Conservation (phyloP, 176 grass and related monocot species). For the Triticum turgidum region DNA sequence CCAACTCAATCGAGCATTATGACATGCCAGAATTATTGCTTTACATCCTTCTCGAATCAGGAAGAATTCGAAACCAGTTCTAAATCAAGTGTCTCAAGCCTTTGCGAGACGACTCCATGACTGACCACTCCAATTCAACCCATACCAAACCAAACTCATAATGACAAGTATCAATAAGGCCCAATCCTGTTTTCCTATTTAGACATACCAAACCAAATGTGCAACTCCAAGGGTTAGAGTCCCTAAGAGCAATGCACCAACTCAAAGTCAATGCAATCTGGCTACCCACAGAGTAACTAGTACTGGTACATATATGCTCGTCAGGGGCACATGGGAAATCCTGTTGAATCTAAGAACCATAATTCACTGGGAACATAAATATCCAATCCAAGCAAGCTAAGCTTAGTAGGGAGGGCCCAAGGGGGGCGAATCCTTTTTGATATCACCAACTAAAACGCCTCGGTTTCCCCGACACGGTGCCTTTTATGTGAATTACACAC, state of each 20-base stretch:
- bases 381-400: neutral
- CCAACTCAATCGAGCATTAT: neutral
- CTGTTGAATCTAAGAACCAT: neutral
- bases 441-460: neutral
- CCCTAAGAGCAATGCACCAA: constrained; percentile 26
- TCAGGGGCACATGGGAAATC: constrained; percentile 14
- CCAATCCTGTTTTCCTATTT: neutral
- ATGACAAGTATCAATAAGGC: neutral
- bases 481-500: neutral
- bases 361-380: constrained; percentile 22
- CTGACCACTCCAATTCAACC: neutral
- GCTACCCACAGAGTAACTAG: constrained; percentile 15
- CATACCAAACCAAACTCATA: neutral
- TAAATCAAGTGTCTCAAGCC: neutral
- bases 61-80: neutral
- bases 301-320: constrained; percentile 1
- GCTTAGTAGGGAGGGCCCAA: neutral
- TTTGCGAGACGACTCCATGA: neutral
- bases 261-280: constrained; percentile 26
- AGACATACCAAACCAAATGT: neutral
- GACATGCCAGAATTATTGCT: neutral
- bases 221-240: constrained; percentile 1
- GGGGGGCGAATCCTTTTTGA: neutral
- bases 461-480: neutral
- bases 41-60: neutral